phyloP scores from a whole-genome alignment of 768 basidiomycete genomes.

The Pholiota molesta region DNA sequence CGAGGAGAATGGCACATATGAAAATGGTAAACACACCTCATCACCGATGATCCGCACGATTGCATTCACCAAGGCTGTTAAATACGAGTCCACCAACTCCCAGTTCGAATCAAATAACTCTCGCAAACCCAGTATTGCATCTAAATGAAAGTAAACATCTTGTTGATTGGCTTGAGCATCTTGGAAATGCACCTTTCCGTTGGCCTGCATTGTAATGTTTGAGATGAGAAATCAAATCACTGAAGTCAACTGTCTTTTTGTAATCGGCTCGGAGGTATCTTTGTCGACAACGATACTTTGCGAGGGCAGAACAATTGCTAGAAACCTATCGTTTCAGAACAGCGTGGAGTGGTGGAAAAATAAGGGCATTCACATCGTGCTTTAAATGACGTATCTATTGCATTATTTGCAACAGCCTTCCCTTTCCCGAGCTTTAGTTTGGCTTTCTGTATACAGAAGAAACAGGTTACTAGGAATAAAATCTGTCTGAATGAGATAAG shows the following conservation, averaged over 20 bases:
- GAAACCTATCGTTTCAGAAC: slow-evolving; percentile 18
- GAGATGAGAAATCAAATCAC: slow-evolving; percentile 74
- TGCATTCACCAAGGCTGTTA: slow-evolving; percentile 59
- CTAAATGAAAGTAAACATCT: slow-evolving; percentile 35
- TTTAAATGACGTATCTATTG: slow-evolving; percentile 95
- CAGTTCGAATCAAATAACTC: slow-evolving; percentile 73
- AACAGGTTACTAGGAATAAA: slow-evolving; percentile 1
- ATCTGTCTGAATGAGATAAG: slow-evolving; percentile 7
- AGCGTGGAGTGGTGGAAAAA: not conserved
- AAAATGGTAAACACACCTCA: slow-evolving; percentile 55
- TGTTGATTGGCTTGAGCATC: too few species aligned
- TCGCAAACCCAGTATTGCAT: slow-evolving; percentile 71
- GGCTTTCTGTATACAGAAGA: slow-evolving; percentile 69
- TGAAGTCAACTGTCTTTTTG: slow-evolving; percentile 76
- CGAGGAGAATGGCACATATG: not conserved
- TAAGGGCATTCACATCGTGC: slow-evolving; percentile 70
- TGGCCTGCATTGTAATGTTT: slow-evolving; percentile 84
- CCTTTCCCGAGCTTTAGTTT: slow-evolving; percentile 97
- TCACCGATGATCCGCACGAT: slow-evolving; percentile 79
- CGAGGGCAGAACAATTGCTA: slow-evolving; percentile 88
- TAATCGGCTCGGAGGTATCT: slow-evolving; percentile 63
- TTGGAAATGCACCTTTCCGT: slow-evolving; percentile 61
- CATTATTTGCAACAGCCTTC: slow-evolving; percentile 80
- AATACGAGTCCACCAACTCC: slow-evolving; percentile 49
- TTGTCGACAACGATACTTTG: slow-evolving; percentile 75